Percentiles rank a stretch among this genome's conserved stretches.
phyloP scores from a whole-genome alignment of 2,329 filamentous ascomycete species.

The Clathrospora elynae region DNA sequence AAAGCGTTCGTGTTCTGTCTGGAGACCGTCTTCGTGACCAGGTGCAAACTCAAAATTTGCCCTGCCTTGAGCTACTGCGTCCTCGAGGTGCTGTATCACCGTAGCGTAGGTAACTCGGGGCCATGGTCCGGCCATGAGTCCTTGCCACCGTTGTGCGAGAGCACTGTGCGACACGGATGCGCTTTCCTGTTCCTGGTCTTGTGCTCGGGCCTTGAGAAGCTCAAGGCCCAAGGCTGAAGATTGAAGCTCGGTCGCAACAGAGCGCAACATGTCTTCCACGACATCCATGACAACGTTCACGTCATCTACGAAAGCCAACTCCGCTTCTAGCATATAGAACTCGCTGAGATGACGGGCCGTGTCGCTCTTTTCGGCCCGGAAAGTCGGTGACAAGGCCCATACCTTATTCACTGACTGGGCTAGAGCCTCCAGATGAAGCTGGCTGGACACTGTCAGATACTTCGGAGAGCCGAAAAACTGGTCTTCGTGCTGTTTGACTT shows the following conservation, averaged over 20 bases:
- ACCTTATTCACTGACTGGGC: slow-evolving; percentile 87
- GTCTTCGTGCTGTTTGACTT: slow-evolving; percentile 34
- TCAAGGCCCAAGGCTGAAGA: slow-evolving; percentile 60
- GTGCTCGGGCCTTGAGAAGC: slow-evolving; percentile 56
- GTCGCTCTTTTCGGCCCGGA: slow-evolving; percentile 82
- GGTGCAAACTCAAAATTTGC: slow-evolving; percentile 70
- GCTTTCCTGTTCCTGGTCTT: slow-evolving; percentile 44
- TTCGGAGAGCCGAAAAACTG: slow-evolving; percentile 85
- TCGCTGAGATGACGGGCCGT: slow-evolving; percentile 93
- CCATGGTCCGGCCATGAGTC: slow-evolving; percentile 74
- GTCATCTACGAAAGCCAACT: slow-evolving; percentile 76
- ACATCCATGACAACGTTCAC: slow-evolving; percentile 75
- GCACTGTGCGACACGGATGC: slow-evolving; percentile 53
- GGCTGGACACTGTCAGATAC: slow-evolving; percentile 92
- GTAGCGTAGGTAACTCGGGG: slow-evolving; percentile 81
- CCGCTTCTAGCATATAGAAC: slow-evolving; percentile 98
- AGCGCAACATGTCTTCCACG: slow-evolving; percentile 77
- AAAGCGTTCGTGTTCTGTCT: slow-evolving; percentile 91
- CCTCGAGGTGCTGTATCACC: slow-evolving; percentile 71
- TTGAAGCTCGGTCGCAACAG: slow-evolving; percentile 57
- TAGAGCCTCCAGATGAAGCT: slow-evolving; percentile 91
- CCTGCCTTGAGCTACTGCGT: slow-evolving; percentile 57
- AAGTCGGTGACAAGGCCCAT: slow-evolving; percentile 92
- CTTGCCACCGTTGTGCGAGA: slow-evolving; percentile 73
- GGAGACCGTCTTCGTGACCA: slow-evolving; percentile 73